Base-by-base conservation (phyloP, 2,329 filamentous ascomycete genomes). In the Anisogramma anomala region DNA sequence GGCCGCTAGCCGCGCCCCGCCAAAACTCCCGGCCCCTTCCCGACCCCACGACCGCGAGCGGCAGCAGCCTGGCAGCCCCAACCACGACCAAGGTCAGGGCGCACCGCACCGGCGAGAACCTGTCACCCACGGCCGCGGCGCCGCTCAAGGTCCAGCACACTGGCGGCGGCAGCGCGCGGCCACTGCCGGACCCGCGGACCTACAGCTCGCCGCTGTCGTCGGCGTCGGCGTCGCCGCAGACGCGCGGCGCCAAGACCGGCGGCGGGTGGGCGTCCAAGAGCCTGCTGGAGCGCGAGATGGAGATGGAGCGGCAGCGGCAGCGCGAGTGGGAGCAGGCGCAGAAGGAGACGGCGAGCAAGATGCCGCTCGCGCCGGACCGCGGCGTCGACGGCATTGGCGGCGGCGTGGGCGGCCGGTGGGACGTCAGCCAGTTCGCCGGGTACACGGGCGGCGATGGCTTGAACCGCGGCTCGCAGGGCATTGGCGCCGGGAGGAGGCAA, bases 241-340 rank as follows among this genome's bases (percentile, higher is more conserved):
- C 43, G 40, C 73, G 58, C 55, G 22, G 9, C 64, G 68, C 17
- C 77, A 15, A 77, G 77, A 56, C n/a, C n/a, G 72, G 76, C 1
- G 71, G 66, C 20, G 76, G 74, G 0, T 77, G 71, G 72, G 77
- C 77, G 1, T 71, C 71, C 49, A 83, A 81, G 63, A 82, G 78
- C 0, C 67, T 87, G 8, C 70, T 87, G 1, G 83, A 87, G 61
- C 74, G 80, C 20, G 83, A 88, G 60, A 86, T 87, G 80, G 82
- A 88, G 58, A 68, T 81, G 56, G 83, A 88, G 59, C 69, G 83
- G 7, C 75, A 85, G 62, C 68, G 82, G 11, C 83, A 88, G 61
- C 71, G 69, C 42, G 83, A 88, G 57, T 88, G 84, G 84, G 84
- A 91, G 58, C 76, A 83, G 48, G 67, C 76, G 1, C 84, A 89